phyloP scores from a whole-genome alignment of 257 asterid genomes.

The Buddleja alternifolia region DNA sequence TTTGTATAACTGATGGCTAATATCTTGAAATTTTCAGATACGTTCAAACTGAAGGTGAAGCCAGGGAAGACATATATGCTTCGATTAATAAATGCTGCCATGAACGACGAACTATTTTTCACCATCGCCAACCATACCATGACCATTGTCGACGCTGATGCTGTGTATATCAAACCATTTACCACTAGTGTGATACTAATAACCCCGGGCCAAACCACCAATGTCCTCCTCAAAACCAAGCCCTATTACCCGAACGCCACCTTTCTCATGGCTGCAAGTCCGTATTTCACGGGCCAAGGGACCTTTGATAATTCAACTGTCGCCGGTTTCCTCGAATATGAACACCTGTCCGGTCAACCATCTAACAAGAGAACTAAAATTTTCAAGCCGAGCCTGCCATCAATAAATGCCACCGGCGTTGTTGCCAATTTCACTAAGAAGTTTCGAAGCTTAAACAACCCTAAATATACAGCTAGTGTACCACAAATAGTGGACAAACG shows the following conservation, averaged over 20 bases:
- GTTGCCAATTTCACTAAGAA: constrained; percentile 56
- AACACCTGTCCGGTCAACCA: constrained; percentile 28
- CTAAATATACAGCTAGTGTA: constrained; percentile 51
- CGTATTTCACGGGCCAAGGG: constrained; percentile 66
- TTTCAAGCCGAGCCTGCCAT: constrained; percentile 55
- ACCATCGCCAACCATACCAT: constrained; percentile 68
- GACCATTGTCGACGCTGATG: constrained; percentile 68
- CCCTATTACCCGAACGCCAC: constrained; percentile 50
- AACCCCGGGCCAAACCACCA: constrained; percentile 73
- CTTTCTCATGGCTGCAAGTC: constrained; percentile 67
- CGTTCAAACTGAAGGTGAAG: constrained; percentile 57
- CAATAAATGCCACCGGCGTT: constrained; percentile 40
- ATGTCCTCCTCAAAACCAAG: constrained; percentile 62
- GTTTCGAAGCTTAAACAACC: constrained; percentile 56
- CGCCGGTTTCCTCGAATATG: constrained; percentile 63
- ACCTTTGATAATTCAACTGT: constrained; percentile 69
- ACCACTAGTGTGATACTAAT: constrained; percentile 44
- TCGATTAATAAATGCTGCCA: constrained; percentile 72
- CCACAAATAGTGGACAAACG: constrained; percentile 51
- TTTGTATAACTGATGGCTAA: not conserved
- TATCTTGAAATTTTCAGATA: constrained; percentile 42
- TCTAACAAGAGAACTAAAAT: constrained; percentile 20
- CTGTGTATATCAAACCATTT: constrained; percentile 63
- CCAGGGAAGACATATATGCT: constrained; percentile 70
- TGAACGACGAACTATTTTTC: constrained; percentile 69